phyloP scores from a whole-genome alignment of 2,329 filamentous ascomycete genomes.

The Ophiosphaerella herpotricha region DNA sequence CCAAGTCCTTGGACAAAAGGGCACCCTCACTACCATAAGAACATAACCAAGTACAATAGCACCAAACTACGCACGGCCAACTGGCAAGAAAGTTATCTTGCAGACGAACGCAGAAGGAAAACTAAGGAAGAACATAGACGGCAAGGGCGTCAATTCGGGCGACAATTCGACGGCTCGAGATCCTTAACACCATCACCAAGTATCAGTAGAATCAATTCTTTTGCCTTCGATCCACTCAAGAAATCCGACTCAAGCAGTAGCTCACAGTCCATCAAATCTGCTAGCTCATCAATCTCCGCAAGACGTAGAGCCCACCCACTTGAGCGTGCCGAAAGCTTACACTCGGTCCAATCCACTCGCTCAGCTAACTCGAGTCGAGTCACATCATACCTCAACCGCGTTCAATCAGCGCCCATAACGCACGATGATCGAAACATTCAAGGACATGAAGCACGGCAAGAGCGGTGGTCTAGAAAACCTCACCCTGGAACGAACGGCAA shows the following conservation, averaged over 20 bases:
- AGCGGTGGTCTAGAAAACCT: slow-evolving; percentile 36
- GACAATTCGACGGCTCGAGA: slow-evolving; percentile 29
- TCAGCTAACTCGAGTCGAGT: slow-evolving; percentile 6
- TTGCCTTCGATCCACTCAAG: slow-evolving; percentile 8
- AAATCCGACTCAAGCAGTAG: slow-evolving; percentile 12
- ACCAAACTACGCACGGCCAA: slow-evolving; percentile 1
- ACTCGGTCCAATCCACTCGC: slow-evolving; percentile 8
- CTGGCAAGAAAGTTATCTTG: slow-evolving; percentile 8
- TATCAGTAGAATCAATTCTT: slow-evolving; percentile 15
- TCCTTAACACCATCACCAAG: slow-evolving; percentile 17
- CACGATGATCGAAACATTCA: slow-evolving; percentile 40
- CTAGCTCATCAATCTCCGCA: slow-evolving; percentile 2
- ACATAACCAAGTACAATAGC: neutral
- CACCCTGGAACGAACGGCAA: slow-evolving; percentile 34
- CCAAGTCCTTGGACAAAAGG: slow-evolving; percentile 3
- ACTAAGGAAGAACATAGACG: slow-evolving; percentile 6
- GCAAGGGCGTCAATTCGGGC: slow-evolving; percentile 10
- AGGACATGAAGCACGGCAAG: slow-evolving; percentile 41
- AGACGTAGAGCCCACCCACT: slow-evolving; percentile 9
- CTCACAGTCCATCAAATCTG: slow-evolving; percentile 9
- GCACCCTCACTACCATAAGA: neutral
- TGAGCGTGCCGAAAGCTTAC: slow-evolving; percentile 5
- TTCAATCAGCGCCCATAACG: slow-evolving; percentile 6
- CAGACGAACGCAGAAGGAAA: slow-evolving; percentile 7
- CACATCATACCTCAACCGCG: slow-evolving; percentile 11